Evolutionary conservation across 208 protist species (phyloP).

Genomic region (Leishmania gerbilli): DNA sequence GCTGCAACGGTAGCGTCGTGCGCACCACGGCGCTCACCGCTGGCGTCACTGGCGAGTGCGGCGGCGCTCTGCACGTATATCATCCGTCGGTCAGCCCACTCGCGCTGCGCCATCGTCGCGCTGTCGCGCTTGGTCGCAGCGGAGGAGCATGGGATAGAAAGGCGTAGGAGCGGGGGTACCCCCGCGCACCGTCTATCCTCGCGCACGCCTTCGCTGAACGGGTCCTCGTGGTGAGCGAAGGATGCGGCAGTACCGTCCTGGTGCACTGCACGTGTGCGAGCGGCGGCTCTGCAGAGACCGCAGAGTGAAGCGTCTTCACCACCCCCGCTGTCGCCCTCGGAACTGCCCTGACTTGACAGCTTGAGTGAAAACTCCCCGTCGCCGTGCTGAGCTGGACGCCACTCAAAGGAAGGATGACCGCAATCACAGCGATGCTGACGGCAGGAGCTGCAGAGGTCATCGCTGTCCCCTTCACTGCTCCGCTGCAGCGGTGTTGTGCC

Average conservation of each 20-base stretch:
- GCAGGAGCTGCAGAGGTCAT: conserved; percentile 21
- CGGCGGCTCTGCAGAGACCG: conserved; percentile 9
- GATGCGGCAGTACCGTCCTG: not conserved
- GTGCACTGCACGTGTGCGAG: conserved; percentile 3
- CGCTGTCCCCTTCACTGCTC: conserved; percentile 6
- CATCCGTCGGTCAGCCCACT: not conserved
- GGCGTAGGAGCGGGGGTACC: conserved; percentile 20
- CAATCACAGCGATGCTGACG: not conserved
- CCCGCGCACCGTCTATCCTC: conserved; percentile 3
- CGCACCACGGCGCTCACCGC: not conserved
- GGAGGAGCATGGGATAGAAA: not conserved
- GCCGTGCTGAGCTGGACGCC: not conserved
- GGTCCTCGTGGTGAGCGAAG: not conserved
- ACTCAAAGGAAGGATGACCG: not conserved
- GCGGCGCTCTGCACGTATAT: conserved; percentile 17
- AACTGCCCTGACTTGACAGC: not conserved
- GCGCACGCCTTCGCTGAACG: conserved; percentile 7
- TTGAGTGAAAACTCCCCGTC: not conserved
- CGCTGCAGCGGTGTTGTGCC: conserved; percentile 4
- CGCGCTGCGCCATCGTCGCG: conserved; percentile 4
- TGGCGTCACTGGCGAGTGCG: conserved; percentile 1
- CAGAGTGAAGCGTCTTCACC: conserved; percentile 8
- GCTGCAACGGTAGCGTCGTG: not conserved
- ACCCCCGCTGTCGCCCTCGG: not conserved
- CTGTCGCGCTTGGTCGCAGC: not conserved